Evolutionary conservation across 345 rosid genomes (phyloP), one percentile per base, ranked within the genome.

Genomic region (Corchorus capsularis): DNA sequence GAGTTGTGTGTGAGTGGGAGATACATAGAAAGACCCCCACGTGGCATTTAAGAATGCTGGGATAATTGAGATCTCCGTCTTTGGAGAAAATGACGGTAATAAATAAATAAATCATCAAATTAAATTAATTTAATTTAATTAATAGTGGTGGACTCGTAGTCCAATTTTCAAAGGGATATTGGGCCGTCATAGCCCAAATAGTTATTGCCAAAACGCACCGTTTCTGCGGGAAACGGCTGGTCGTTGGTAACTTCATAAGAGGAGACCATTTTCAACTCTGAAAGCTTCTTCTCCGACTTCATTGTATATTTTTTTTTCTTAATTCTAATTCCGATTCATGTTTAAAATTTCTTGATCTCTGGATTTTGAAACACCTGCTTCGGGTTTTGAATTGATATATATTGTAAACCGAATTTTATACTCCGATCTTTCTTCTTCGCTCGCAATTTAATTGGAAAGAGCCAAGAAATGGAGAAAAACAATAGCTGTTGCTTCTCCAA

Each of bases 381-480:
- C 35, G 14, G 27, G 22, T 68, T 27, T 6, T 15, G 20, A 8
- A 41, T 19, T 12, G 46, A 9, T 17, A 61, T 15, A 9, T 17
- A 61, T 15, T 17, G 32, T 5, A 10, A 34, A 73, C 46, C 66
- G 3, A 62, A 73, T 46, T 32, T 73, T 12, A 27, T n/a, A 57
- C 17, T 43, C 52, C 13, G 56, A 27, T 49, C 2, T 16, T 32
- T 69, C 12, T 32, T 13, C 5, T 19, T 27, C 13, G 9, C 61
- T 2, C 3, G 11, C 20, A 56, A 56, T 20, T 57, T 57, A 6
- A 14, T 57, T 57, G 20, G 35, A 57, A 20, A 22, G 7, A 35
- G 32, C 10, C 47, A 35, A 70, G 17, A 53, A 63, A 69, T 77
- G 85, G 82, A 78, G 77, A 69, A 76, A 77, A 20, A 45, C 3